Base-by-base conservation (phyloP, 2,329 filamentous ascomycete genomes). In the Exophiala lecanii-corni region DNA sequence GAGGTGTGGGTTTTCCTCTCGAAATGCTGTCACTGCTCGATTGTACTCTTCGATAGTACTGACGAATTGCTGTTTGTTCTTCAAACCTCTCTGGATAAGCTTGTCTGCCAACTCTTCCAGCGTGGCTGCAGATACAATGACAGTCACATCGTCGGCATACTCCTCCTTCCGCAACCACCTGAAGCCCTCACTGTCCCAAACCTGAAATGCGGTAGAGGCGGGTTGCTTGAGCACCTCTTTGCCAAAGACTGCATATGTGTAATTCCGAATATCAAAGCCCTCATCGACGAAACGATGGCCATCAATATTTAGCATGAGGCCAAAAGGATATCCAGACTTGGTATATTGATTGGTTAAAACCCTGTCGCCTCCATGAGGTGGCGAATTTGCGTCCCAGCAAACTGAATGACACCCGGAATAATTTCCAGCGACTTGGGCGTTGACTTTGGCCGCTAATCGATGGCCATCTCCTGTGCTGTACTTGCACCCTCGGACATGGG, bases 271-370 rank as follows among this genome's bases (percentile, higher is more conserved):
- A 51, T 84, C 81, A 6, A 76, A 54, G 0, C 81, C 81, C 55
- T 85, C 81, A 52, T 84, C 80, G 0, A 84, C 78, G 54, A 84
- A 84, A 1, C 81, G 67, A 31, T 71, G 56, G 0, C 81, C 81
- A 0, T 72, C 55, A 0, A 60, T 59, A 53, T 85, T 84, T 12
- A 84, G 44, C 74, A 82, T 84, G 9, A 84, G 51, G 0, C 81
- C 81, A 0, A 84, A 65, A 0, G 81, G 80, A 51, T 84, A 84
- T 1, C 81, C 81, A 1, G 76, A 81, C 56, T 85, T 85, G 5
- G 81, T 85, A 55, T 74, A 82, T 57, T 83, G 74, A 54, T 85
- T 84, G 3, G 80, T 79, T 2, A 76, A 62, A n/a, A 62, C 62
- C 2, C 76, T 69, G 51, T 83, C 74, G 3, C 81, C 81, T 0